Conservation (phyloP, 805 yeast species). For the Suhomyces pyralidae region DNA sequence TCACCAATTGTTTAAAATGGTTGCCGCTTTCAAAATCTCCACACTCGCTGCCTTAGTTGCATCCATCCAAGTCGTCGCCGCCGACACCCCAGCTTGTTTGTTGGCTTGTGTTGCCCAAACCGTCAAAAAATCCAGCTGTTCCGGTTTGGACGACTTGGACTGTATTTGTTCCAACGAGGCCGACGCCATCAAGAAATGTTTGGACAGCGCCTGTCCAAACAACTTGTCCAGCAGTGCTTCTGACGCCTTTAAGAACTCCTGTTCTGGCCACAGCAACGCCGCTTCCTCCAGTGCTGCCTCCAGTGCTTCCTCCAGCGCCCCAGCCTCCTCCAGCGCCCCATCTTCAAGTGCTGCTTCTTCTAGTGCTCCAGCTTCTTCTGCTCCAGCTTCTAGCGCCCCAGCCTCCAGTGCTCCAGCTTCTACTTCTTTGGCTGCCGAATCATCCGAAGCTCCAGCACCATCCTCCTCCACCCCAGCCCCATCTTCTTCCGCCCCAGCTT, state of each 20-base stretch:
- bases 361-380: constrained; percentile 1
- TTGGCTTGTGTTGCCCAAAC: constrained; percentile 84
- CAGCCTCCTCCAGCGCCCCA: constrained; percentile 4
- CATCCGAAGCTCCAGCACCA: too few species aligned
- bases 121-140: constrained; percentile 53
- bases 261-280: constrained; percentile 37
- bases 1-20: constrained; percentile 5
- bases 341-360: constrained; percentile 1
- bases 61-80: constrained; percentile 40
- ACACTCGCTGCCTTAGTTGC: constrained; percentile 36
- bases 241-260: constrained; percentile 52
- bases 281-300: constrained; percentile 14
- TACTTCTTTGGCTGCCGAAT: background rate
- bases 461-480: constrained; percentile 4
- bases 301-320: constrained; percentile 6
- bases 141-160: constrained; percentile 56
- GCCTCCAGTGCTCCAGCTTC: constrained; percentile 2
- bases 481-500: constrained; percentile 2
- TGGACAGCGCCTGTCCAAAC: constrained; percentile 66
- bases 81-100: constrained; percentile 88
- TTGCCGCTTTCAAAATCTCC: constrained; percentile 19
- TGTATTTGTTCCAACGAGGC: constrained; percentile 67
- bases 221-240: constrained; percentile 58
- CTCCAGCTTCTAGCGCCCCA: constrained; percentile 2
- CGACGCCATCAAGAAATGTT: constrained; percentile 55